Percentiles rank a stretch among this genome's conserved stretches.
These are phyloP conservation scores for Lepidopterella palustris DNA, from an alignment of 495 filamentous ascomycete genomes.

Conservation along the genomic window DNA sequence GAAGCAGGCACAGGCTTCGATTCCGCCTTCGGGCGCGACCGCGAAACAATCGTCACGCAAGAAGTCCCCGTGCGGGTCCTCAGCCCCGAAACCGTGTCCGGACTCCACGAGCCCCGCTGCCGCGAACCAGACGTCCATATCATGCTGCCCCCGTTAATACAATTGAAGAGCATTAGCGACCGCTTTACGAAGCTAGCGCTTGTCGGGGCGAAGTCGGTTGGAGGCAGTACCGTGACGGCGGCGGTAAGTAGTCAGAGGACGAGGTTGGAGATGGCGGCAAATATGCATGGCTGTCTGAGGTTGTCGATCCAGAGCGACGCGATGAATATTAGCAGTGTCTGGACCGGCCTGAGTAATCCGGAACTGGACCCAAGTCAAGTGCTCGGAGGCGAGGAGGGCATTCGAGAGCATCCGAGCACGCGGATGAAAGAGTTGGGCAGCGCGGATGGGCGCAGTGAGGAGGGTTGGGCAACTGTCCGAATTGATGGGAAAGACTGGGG, in stretches of 20 bases:
- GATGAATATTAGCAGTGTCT: slow-evolving; percentile 71
- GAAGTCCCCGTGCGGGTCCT: slow-evolving; percentile 91
- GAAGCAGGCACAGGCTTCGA: slow-evolving; percentile 27
- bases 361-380: slow-evolving; percentile 70
- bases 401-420: slow-evolving; percentile 67
- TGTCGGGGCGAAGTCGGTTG: slow-evolving; percentile 12
- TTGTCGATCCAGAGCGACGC: slow-evolving; percentile 71
- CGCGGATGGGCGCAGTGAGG: slow-evolving; percentile 49
- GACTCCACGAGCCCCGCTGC: slow-evolving; percentile 80
- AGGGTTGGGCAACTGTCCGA: slow-evolving; percentile 75
- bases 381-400: slow-evolving; percentile 52
- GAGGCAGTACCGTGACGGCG: slow-evolving; percentile 20
- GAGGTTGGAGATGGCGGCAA: slow-evolving; percentile 74
- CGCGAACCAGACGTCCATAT: slow-evolving; percentile 94
- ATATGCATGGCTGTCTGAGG: slow-evolving; percentile 80
- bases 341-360: slow-evolving; percentile 78
- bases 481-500: slow-evolving; percentile 93
- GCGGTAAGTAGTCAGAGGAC: slow-evolving; percentile 39
- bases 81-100: slow-evolving; percentile 68
- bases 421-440: slow-evolving; percentile 49
- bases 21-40: slow-evolving; percentile 47
- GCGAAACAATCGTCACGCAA: slow-evolving; percentile 88
- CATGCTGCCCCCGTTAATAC: slow-evolving; percentile 70
- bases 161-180: slow-evolving; percentile 86
- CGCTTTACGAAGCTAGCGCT: slow-evolving; percentile 78